Conservation (phyloP, 495 filamentous ascomycete species). For the Clavariopsis aquatica region DNA sequence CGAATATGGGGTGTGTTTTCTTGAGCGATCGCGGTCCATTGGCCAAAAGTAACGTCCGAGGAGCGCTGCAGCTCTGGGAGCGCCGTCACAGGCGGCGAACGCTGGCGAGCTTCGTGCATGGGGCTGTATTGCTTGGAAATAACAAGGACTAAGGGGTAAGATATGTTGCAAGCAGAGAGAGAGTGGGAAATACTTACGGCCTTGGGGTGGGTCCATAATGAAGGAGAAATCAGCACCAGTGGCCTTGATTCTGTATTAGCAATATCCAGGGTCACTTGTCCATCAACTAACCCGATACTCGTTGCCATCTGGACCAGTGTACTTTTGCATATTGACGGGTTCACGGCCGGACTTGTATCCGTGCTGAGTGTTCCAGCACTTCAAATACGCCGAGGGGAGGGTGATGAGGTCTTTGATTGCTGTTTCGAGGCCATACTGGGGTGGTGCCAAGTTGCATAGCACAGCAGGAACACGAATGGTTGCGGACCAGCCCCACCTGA, state of each 20-base stretch:
- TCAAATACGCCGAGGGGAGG: neutral
- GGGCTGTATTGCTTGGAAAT: neutral
- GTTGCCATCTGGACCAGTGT: neutral
- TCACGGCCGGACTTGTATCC: neutral
- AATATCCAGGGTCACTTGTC: neutral
- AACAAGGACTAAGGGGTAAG: neutral
- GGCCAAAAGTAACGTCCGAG: too few species aligned
- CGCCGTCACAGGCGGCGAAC: neutral
- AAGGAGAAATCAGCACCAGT: neutral
- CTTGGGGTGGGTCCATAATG: neutral
- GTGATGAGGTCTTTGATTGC: neutral
- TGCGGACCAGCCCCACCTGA: neutral
- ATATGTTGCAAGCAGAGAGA: neutral
- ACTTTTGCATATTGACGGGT: neutral
- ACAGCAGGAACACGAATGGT: neutral
- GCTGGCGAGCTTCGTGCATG: neutral
- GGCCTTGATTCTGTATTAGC: neutral
- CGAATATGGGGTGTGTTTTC: too few species aligned
- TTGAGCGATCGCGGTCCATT: too few species aligned
- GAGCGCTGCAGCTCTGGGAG: too few species aligned
- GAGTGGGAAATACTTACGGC: neutral
- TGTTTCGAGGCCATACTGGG: neutral
- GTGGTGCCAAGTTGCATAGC: neutral
- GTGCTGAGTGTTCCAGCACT: neutral
- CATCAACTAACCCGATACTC: neutral